phyloP scores from a whole-genome alignment of 257 asterid species.

The Craterostigma plantagineum region DNA sequence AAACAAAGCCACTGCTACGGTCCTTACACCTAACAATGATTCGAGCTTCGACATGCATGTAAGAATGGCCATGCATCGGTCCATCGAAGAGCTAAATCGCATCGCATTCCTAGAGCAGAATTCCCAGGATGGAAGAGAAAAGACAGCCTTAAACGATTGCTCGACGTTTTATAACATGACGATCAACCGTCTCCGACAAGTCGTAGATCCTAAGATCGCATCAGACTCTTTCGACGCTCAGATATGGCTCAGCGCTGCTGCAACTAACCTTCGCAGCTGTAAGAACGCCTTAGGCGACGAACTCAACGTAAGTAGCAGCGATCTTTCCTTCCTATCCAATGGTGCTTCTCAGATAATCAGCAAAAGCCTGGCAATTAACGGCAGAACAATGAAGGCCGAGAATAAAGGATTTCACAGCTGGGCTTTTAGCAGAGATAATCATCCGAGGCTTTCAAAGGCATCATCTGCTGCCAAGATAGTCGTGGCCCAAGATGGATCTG shows the following conservation, averaged over 20 bases:
- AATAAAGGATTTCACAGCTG: conserved; percentile 20
- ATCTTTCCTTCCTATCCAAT: conserved; percentile 24
- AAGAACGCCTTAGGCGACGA: conserved; percentile 40
- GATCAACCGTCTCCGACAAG: too few relatives aligned
- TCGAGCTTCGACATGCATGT: too few relatives aligned
- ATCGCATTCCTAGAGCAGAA: too few relatives aligned
- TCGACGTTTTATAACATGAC: too few relatives aligned
- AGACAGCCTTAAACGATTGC: too few relatives aligned
- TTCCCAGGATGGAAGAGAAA: too few relatives aligned
- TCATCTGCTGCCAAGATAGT: conserved; percentile 14
- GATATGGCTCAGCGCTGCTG: conserved; percentile 66
- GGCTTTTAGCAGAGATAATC: conserved; percentile 19
- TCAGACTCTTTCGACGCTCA: conserved; percentile 19
- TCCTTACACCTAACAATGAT: too few relatives aligned
- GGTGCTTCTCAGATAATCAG: conserved; percentile 39
- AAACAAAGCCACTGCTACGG: too few relatives aligned
- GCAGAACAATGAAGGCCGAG: conserved; percentile 2
- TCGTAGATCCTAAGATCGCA: too few relatives aligned
- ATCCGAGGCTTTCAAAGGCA: conserved; percentile 15
- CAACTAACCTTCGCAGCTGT: conserved; percentile 58
- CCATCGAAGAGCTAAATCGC: too few relatives aligned
- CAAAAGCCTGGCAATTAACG: conserved; percentile 39
- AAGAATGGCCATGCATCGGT: too few relatives aligned
- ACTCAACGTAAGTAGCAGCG: conserved; percentile 24
- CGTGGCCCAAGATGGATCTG: conserved; percentile 53